Evolutionary conservation across 2,329 filamentous ascomycete species (phyloP).

Genomic region (Pseudocercospora macadamiae): DNA sequence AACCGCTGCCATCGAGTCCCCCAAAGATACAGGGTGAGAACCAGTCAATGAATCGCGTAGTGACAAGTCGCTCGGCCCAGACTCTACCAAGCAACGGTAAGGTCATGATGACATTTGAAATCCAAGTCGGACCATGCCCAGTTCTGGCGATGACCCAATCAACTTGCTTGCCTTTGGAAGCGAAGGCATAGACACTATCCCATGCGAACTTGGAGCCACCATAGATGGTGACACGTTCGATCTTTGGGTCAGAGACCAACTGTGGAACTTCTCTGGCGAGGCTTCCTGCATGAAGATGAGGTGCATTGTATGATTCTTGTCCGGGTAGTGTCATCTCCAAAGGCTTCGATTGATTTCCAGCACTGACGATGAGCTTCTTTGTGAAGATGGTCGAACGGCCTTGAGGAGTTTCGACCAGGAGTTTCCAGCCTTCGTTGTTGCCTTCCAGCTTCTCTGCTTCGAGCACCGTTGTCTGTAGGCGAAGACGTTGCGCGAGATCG

Average conservation of each 20-base stretch:
- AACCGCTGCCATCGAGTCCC: constrained; percentile 15
- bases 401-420: constrained; percentile 5
- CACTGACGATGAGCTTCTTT: constrained; percentile 18
- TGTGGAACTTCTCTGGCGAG: constrained; percentile 5
- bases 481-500: constrained; percentile 5
- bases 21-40: constrained; percentile 15
- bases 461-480: constrained; percentile 12
- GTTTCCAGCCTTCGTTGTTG: constrained; percentile 11
- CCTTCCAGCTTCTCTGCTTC: constrained; percentile 16
- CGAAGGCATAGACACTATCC: constrained; percentile 18
- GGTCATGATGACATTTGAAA: constrained; percentile 5
- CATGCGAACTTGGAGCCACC: constrained; percentile 20
- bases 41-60: constrained; percentile 19
- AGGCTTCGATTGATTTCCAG: constrained; percentile 6
- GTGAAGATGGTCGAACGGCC: constrained; percentile 3
- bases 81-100: constrained; percentile 13
- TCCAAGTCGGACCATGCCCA: constrained; percentile 18
- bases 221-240: constrained; percentile 15
- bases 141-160: constrained; percentile 20
- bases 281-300: constrained; percentile 11
- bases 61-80: constrained; percentile 16
- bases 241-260: constrained; percentile 1
- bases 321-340: constrained; percentile 10
- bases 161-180: constrained; percentile 19
- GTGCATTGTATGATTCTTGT: constrained; percentile 12